A percentile compares a stretch with the other conserved stretches of the same genome.
These are phyloP conservation scores for Tetradesmus obliquus DNA, from an alignment of 139 green algal genomes.

Conservation along the genomic window DNA sequence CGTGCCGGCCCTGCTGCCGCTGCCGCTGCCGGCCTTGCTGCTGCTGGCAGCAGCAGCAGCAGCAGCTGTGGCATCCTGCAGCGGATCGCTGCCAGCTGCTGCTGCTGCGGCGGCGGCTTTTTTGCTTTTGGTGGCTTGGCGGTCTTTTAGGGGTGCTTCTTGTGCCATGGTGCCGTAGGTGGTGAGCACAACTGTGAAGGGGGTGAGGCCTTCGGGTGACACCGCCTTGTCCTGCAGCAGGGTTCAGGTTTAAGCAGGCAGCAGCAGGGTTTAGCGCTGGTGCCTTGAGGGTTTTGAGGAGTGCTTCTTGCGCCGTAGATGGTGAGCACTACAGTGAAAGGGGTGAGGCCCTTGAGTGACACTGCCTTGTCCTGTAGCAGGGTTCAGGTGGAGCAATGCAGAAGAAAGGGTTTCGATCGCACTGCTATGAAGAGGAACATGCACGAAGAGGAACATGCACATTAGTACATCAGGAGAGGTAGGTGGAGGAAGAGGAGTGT, in stretches of 20 bases:
- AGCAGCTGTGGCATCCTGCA: background rate
- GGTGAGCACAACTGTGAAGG: constrained; percentile 87
- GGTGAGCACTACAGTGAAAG: constrained; percentile 86
- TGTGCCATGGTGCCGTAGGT: constrained; percentile 88
- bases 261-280: no score
- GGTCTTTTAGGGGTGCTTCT: constrained; percentile 58
- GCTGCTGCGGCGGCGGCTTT: constrained; percentile 30
- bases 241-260: background rate
- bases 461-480: background rate
- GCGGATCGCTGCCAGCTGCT: background rate
- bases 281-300: background rate
- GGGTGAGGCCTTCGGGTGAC: constrained; percentile 51
- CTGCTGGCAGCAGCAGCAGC: constrained; percentile 3
- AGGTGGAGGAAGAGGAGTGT: background rate
- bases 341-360: constrained; percentile 49
- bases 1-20: constrained; percentile 28
- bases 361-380: constrained; percentile 54
- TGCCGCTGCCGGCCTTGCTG: background rate
- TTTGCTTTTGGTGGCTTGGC: constrained; percentile 19
- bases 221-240: constrained; percentile 54
- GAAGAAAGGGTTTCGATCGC: background rate
- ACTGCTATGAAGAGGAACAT: background rate
- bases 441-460: background rate
- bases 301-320: constrained; percentile 84
- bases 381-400: background rate